Evolutionary conservation across 495 filamentous ascomycete genomes (phyloP).

Genomic region (Aspergillus leporis): DNA sequence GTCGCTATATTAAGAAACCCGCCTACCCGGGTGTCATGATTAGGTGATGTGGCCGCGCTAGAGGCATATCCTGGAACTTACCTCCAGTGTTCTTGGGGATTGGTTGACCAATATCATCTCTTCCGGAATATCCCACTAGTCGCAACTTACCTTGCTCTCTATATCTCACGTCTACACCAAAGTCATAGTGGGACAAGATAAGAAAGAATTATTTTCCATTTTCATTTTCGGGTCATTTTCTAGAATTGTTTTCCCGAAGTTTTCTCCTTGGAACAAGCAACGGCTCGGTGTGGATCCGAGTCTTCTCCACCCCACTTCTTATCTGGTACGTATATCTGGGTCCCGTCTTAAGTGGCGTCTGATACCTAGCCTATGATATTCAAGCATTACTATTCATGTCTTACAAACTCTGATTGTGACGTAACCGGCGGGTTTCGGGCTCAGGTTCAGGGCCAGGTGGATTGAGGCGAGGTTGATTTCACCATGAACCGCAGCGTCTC

Average conservation of each 20-base stretch:
- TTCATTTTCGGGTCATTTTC: too few relatives aligned
- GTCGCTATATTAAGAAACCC: neutral
- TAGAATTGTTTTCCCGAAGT: neutral
- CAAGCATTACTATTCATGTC: neutral
- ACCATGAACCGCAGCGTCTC: too few relatives aligned
- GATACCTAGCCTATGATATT: neutral
- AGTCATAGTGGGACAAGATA: too few relatives aligned
- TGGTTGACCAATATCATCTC: neutral
- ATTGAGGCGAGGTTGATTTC: too few relatives aligned
- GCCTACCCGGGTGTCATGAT: neutral
- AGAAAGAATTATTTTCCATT: neutral
- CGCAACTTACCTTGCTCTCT: too few relatives aligned
- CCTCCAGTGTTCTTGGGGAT: neutral
- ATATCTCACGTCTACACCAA: too few relatives aligned
- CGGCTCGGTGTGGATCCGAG: constrained; percentile 1
- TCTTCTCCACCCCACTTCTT: neutral
- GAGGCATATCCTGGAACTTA: neutral
- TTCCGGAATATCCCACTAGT: neutral
- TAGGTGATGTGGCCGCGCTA: neutral
- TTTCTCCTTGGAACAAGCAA: neutral
- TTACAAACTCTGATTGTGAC: neutral
- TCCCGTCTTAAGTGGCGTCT: neutral
- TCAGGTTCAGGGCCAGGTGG: too few relatives aligned
- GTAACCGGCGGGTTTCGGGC: neutral
- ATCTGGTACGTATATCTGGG: neutral